Base-by-base conservation (phyloP, 441 rosid genomes). In the Croton setiger region DNA sequence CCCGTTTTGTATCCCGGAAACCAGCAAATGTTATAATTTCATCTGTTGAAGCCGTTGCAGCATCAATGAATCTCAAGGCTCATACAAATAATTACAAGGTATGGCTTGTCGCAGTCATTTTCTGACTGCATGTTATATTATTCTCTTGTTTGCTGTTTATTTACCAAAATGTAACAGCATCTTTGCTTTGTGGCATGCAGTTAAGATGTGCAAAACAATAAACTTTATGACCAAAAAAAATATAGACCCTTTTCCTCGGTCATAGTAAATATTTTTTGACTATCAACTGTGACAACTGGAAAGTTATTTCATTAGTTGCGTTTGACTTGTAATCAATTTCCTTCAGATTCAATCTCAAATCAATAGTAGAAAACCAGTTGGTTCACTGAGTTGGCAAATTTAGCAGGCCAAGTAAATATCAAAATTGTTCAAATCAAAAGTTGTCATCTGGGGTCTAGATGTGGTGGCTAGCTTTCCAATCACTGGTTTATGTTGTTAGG, bases 41-140 rank as follows among this genome's bases (percentile, higher is more conserved):
- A 68, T 81, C 79, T 1, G 78, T 91, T 68, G 96, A 89, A 80
- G 84, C 80, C 70, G 93, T 82, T 82, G 96, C 96, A 17, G 70
- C 78, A 72, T 87, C 88, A 44, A 81, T 94, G 85, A 63, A 75
- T 74, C 81, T 86, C 59, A 83, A 83, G 76, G 88, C 82, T 73
- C 89, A 88, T 75, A 88, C 89, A 0, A 86, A 87, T 66, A 76
- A 85, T 78, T 93, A 74, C 81, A 93, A 87, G 96, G 98, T 91
- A 75, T 12, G 53, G 8, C 10, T 60, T 56, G 36, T 21, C 59
- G 14, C 13, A 47, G 14, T 27, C 2, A 14, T 55, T 55, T 54
- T 23, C 31, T 23, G 12, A 5, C 17, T 55, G 36, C 35, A 55
- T 12, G 27, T 55, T 39, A 39, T 39, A 5, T 39, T 39, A 53